A percentile compares a stretch with the other conserved stretches of the same genome.
Conservation (phyloP, 345 rosid genomes). For the Gynandropsis gynandra region DNA sequence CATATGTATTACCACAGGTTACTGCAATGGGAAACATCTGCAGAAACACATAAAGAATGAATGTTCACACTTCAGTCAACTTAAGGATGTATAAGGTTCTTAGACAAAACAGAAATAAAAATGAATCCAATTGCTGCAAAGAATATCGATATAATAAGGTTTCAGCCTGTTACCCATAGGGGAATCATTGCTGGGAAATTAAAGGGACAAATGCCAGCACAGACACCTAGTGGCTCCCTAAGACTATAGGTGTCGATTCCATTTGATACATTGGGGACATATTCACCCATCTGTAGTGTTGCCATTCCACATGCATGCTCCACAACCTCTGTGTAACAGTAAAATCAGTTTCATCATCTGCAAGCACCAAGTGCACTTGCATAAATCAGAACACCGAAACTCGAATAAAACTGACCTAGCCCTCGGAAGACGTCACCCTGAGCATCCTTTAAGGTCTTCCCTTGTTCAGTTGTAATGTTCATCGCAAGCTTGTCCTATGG, state of each 20-base stretch:
- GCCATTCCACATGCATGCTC: slow-evolving; percentile 99
- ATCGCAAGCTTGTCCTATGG: slow-evolving; percentile 81
- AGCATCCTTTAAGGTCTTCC: slow-evolving; percentile 95
- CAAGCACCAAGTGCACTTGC: neutral
- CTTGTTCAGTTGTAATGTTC: slow-evolving; percentile 87
- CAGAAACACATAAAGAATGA: slow-evolving; percentile 25
- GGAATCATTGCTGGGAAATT: slow-evolving; percentile 99
- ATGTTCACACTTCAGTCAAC: neutral
- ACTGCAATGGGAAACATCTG: slow-evolving; percentile 97
- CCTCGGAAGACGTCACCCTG: slow-evolving; percentile 99
- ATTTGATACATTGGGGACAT: slow-evolving; percentile 74
- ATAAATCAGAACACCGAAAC: slow-evolving; percentile 12
- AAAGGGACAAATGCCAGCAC: slow-evolving; percentile 98
- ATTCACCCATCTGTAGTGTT: slow-evolving; percentile 92
- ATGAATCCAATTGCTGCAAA: neutral
- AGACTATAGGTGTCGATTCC: slow-evolving; percentile 91
- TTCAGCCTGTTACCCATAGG: slow-evolving; percentile 58
- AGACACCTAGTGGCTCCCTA: slow-evolving; percentile 93
- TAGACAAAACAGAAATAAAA: neutral
- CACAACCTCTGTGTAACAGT: slow-evolving; percentile 66
- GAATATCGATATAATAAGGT: neutral
- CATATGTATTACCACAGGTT: slow-evolving; percentile 89
- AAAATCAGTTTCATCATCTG: neutral
- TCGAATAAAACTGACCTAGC: slow-evolving; percentile 43
- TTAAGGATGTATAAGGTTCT: neutral